Base-by-base conservation (phyloP, 2,329 filamentous ascomycete genomes). In the Fusarium sp. region DNA sequence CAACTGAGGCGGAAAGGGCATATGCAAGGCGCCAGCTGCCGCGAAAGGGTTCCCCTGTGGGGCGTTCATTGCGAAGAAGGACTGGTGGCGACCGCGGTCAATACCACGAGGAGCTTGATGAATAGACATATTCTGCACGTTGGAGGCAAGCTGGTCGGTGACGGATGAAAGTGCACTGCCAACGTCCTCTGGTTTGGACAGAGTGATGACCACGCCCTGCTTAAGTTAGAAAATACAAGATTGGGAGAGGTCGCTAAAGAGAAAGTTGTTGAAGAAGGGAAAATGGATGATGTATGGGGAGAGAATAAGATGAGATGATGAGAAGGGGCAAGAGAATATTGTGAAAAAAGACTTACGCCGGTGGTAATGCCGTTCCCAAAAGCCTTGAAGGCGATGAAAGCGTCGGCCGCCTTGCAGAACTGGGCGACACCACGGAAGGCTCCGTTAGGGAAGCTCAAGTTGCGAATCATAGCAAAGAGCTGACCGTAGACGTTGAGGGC, bases 381-480 rank as follows among this genome's bases (percentile, higher is more conserved):
- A 63, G 81, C 81, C 12, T 81, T 76, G 7, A 85, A 80, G 9
- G 86, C 85, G 9, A 76, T 75, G 21, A 83, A 50, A 15, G 86
- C 86, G 58, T 84, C 79, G 5, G 84, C 82, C 28, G 83, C 81
- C 67, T 90, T 87, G 59, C 84, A 85, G 64, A 86, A 91, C 73
- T 91, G 88, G 4, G 85, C 85, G 52, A 88, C 79, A 12, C 86
- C 86, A 60, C 82, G 83, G 70, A 88, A 83, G 10, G 84, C 76
- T 12, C 83, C 85, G 37, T 85, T 82, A 15, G 83, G 81, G 11
- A 83, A 82, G 18, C 81, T 82, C 19, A 80, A 75, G 18, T 83
- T 79, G 37, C 82, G 82, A 54, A 87, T 82, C 72, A 89, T 85
- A 1, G 88, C 87, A 71, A 87, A 88, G 0, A 91, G 77, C 16